Base-by-base conservation (phyloP, 345 rosid species). In the Odontarrhena argentea region DNA sequence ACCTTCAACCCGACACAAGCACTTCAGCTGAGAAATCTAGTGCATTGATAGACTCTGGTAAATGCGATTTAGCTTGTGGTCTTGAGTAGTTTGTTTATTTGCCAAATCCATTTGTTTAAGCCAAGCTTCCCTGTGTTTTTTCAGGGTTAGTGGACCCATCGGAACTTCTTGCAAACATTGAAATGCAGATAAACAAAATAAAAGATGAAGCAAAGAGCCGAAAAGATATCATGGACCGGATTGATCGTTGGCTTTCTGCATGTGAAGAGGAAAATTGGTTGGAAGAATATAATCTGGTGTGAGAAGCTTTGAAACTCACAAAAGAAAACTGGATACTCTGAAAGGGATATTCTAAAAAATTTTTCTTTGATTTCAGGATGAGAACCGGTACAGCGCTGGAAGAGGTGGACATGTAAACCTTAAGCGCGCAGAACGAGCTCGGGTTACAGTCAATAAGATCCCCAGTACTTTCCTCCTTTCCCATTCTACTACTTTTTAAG, bases 211-310 rank as follows among this genome's bases (percentile, higher is more conserved):
- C 95, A 51, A 47, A 69, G 50, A 87, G 91, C 73, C 88, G 99
- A 41, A 91, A 86, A 81, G 99, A 94, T 54, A 91, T 94, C 75
- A 85, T 87, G 92, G 96, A 91, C 69, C 82, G 93, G 72, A 87
- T 94, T 65, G 95, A 91, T 18, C 79, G 89, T 67, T 94, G 99
- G 97, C 99, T 94, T 44, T 82, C 78, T 10, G 97, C 95, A 40
- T 91, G 96, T 58, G 95, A 94, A 77, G 99, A 91, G 70, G 99
- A 94, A 53, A 91, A 85, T 65, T 94, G 99, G 97, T 85, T 94
- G 54, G 97, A 94, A 80, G 93, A 88, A 61, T 94, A 94, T 73
- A 87, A 81, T 71, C 91, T 64, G 75, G 99, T 94, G 75, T 30
- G 55, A 6, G 7, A 67, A 57, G 42, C 63, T 55, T 48, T 48